Conservation (phyloP, 2,329 filamentous ascomycete genomes). For the Ciborinia camelliae region DNA sequence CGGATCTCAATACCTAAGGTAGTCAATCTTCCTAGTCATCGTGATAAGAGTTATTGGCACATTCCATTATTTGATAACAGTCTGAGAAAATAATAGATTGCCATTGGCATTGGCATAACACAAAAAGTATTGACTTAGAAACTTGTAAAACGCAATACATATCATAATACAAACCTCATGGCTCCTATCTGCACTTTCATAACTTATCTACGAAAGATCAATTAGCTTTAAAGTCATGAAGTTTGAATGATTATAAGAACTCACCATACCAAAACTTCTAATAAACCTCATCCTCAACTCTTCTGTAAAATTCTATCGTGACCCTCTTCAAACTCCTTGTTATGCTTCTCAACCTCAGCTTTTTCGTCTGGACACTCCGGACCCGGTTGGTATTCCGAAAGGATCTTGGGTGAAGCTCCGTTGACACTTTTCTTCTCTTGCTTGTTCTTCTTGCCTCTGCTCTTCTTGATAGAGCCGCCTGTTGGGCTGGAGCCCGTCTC, state of each 20-base stretch:
- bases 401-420: constrained; percentile 24
- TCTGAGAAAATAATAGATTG: background rate
- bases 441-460: constrained; percentile 29
- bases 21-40: background rate
- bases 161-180: background rate
- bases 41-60: background rate
- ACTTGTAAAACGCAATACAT: background rate
- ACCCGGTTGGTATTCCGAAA: constrained; percentile 26
- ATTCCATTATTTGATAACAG: background rate
- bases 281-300: constrained; percentile 49
- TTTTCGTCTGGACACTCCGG: constrained; percentile 44
- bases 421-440: constrained; percentile 3
- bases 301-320: constrained; percentile 47
- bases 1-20: too few relatives aligned
- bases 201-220: background rate
- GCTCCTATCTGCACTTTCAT: background rate
- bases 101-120: background rate
- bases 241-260: background rate
- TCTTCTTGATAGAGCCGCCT: constrained; percentile 28
- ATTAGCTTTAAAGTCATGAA: background rate
- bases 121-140: background rate
- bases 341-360: constrained; percentile 57
- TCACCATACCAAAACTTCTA: constrained; percentile 51
- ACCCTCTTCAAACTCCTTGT: constrained; percentile 53
- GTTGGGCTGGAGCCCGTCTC: constrained; percentile 40